phyloP scores from a whole-genome alignment of 2,329 filamentous ascomycete species.

The Fusarium coicis region DNA sequence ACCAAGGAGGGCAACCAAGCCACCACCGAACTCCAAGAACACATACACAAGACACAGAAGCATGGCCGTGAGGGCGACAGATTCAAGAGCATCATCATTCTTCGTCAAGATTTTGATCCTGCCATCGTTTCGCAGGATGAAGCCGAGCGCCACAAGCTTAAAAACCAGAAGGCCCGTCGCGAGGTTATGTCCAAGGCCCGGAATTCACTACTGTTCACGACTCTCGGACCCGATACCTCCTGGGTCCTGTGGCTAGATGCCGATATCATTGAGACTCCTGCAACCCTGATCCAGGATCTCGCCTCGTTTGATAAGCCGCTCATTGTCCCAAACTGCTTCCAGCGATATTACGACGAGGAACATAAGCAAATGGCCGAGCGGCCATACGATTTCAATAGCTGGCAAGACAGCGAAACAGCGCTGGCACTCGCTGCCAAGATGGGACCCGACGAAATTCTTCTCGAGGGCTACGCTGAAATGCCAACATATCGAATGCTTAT shows the following conservation, averaged over 20 bases:
- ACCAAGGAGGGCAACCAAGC: conserved; percentile 91
- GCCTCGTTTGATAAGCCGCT: conserved; percentile 89
- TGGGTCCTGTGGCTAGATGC: conserved; percentile 98
- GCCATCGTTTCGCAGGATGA: conserved; percentile 85
- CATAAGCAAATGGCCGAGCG: conserved; percentile 78
- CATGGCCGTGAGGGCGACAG: conserved; percentile 78
- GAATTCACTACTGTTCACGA: conserved; percentile 95
- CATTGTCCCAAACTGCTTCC: conserved; percentile 95
- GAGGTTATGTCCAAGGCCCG: conserved; percentile 93
- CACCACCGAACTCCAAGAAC: conserved; percentile 82
- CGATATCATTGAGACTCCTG: conserved; percentile 90
- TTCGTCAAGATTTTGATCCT: conserved; percentile 93
- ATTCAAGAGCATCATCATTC: conserved; percentile 93
- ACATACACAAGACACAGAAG: conserved; percentile 86
- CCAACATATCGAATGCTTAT: conserved; percentile 92
- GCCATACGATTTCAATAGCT: conserved; percentile 97
- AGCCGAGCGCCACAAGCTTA: conserved; percentile 88
- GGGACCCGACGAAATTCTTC: conserved; percentile 89
- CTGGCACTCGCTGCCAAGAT: conserved; percentile 80
- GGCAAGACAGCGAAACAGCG: conserved; percentile 89
- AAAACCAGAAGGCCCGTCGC: conserved; percentile 86
- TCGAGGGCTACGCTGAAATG: conserved; percentile 94
- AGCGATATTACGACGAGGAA: conserved; percentile 78
- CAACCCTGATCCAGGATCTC: conserved; percentile 88
- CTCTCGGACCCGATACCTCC: conserved; percentile 86